Conservation (phyloP, 2,329 filamentous ascomycete species). For the Paraphoma sp. region DNA sequence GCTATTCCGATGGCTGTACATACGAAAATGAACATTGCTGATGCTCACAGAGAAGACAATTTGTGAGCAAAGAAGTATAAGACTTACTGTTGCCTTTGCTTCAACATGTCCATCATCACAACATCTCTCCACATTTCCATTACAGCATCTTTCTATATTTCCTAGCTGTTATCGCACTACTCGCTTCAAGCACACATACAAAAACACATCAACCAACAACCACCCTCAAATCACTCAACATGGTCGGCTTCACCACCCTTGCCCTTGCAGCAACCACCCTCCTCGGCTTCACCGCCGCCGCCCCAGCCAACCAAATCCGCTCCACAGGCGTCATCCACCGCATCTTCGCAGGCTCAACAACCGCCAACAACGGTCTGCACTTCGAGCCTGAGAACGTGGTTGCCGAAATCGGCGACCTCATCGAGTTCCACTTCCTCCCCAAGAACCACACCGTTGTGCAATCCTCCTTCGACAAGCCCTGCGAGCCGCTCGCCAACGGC, state of each 20-base stretch:
- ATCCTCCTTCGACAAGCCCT: constrained; percentile 74
- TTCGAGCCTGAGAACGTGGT: constrained; percentile 44
- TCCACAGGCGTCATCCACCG: constrained; percentile 36
- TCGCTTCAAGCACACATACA: constrained; percentile 1
- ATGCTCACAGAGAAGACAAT: constrained; percentile 1
- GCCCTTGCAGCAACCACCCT: constrained; percentile 24
- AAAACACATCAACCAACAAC: constrained; percentile 10
- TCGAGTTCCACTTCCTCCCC: constrained; percentile 59
- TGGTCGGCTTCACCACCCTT: constrained; percentile 34
- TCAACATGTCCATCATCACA: constrained; percentile 21
- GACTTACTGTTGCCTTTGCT: constrained; percentile 8
- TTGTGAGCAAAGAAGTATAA: neutral
- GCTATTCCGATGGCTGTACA: constrained; percentile 15
- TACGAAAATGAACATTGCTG: constrained; percentile 5
- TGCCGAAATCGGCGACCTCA: constrained; percentile 37
- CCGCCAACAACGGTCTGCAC: constrained; percentile 34
- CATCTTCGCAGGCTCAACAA: constrained; percentile 33
- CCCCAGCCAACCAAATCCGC: constrained; percentile 18
- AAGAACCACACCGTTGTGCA: constrained; percentile 79
- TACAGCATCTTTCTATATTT: constrained; percentile 8
- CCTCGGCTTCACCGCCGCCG: constrained; percentile 24
- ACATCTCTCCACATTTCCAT: constrained; percentile 10
- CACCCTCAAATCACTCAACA: constrained; percentile 21
- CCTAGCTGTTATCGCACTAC: constrained; percentile 15
- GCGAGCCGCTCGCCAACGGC: constrained; percentile 62